Evolutionary conservation across 106 monocot genomes (phyloP).

Genomic region (Dioscorea zingiberensis): DNA sequence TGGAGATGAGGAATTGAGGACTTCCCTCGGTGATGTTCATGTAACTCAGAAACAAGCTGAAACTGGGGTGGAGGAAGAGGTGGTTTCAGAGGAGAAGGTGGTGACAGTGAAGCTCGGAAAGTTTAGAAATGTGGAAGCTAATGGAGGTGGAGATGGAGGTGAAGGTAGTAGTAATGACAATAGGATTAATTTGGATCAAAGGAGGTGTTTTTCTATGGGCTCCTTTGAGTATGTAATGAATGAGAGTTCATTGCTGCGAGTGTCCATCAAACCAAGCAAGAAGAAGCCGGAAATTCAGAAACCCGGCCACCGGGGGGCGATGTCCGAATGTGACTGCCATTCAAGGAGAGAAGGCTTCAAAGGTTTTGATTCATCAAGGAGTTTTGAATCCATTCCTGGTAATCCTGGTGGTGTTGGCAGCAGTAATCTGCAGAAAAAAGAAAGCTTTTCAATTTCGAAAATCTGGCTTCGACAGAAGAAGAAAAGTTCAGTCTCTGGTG

Average conservation of each 20-base stretch:
- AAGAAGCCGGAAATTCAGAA: slow-evolving; percentile 23
- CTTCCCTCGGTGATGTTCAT: slow-evolving; percentile 1
- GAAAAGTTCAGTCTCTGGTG: slow-evolving; percentile 11
- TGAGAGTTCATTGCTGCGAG: slow-evolving; percentile 43
- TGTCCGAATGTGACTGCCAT: slow-evolving; percentile 30
- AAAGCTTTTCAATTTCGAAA: slow-evolving; percentile 59
- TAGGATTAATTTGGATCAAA: slow-evolving; percentile 39
- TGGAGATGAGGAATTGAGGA: neutral
- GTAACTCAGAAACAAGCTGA: neutral
- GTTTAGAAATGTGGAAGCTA: slow-evolving; percentile 21
- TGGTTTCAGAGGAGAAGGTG: slow-evolving; percentile 24
- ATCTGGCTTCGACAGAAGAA: slow-evolving; percentile 38
- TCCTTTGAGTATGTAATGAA: slow-evolving; percentile 80
- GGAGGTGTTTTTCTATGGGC: slow-evolving; percentile 82
- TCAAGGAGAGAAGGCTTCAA: slow-evolving; percentile 43
- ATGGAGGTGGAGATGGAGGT: slow-evolving; percentile 11
- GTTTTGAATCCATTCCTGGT: neutral
- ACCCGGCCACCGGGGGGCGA: slow-evolving; percentile 17
- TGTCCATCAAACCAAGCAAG: slow-evolving; percentile 50
- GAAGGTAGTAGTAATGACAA: slow-evolving; percentile 22
- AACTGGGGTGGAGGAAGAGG: neutral
- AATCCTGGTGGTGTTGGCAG: neutral
- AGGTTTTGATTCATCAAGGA: slow-evolving; percentile 20
- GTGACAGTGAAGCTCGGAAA: slow-evolving; percentile 60
- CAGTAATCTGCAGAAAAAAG: slow-evolving; percentile 19